These are phyloP conservation scores for Macadamia tetraphylla DNA, from an alignment of 164 flowering plant genomes.

Conservation along the genomic window DNA sequence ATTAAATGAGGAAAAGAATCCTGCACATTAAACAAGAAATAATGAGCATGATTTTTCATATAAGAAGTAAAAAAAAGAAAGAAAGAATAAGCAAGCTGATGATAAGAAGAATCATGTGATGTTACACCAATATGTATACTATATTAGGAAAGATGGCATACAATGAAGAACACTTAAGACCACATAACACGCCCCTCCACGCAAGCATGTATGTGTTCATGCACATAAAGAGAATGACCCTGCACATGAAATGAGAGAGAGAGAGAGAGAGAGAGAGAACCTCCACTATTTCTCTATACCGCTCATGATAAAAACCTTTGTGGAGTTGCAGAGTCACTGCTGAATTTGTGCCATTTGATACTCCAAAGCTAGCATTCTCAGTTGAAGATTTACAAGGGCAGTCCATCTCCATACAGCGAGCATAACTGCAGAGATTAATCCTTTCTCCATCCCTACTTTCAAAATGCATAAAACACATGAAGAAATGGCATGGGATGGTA, in stretches of 20 bases:
- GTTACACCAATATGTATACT: no score
- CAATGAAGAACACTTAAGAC: no score
- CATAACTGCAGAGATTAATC: slow-evolving; percentile 35
- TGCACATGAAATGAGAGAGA: background rate
- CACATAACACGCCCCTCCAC: no score
- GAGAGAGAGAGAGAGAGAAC: slow-evolving; percentile 28
- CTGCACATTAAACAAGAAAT: slow-evolving; percentile 30
- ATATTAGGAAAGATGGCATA: background rate
- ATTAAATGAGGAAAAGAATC: slow-evolving; percentile 62
- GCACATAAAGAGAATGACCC: no score
- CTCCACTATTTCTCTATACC: slow-evolving; percentile 48
- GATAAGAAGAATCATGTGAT: background rate
- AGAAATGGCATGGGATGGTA: background rate
- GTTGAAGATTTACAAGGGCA: slow-evolving; percentile 48
- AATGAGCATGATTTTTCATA: background rate
- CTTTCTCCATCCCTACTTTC: slow-evolving; percentile 63
- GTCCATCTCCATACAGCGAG: slow-evolving; percentile 43
- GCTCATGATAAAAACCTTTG: slow-evolving; percentile 75
- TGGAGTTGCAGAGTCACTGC: slow-evolving; percentile 46
- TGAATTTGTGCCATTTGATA: slow-evolving; percentile 11
- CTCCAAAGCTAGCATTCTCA: slow-evolving; percentile 9
- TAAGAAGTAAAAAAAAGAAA: background rate
- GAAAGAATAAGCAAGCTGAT: slow-evolving; percentile 6
- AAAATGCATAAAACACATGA: slow-evolving; percentile 6
- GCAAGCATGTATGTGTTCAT: no score